Conservation (phyloP, 257 asterid genomes). For the Buddleja alternifolia region DNA sequence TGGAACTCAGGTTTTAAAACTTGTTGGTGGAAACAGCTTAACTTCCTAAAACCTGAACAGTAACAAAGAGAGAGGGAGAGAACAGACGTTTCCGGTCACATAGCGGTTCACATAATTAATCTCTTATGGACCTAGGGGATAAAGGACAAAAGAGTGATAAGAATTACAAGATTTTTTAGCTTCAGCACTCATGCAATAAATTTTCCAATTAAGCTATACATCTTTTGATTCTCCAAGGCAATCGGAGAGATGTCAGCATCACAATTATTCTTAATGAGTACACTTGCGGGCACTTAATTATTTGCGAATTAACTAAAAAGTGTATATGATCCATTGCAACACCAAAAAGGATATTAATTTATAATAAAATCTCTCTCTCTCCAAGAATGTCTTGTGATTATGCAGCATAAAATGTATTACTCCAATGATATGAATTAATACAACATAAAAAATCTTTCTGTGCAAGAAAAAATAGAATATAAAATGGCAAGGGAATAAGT, state of each 20-base stretch:
- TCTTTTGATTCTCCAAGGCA: constrained; percentile 6
- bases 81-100: not conserved
- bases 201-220: not conserved
- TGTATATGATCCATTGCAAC: not conserved
- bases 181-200: constrained; percentile 10
- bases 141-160: not conserved
- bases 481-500: constrained; percentile 15
- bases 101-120: constrained; percentile 21
- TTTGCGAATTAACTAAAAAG: not conserved
- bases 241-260: constrained; percentile 1
- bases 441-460: not conserved
- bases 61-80: constrained; percentile 5
- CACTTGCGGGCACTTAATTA: not conserved
- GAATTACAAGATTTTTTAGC: constrained; percentile 12
- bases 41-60: constrained; percentile 13
- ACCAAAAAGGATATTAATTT: constrained; percentile 1
- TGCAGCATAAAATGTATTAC: not conserved
- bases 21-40: constrained; percentile 16
- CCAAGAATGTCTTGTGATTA: constrained; percentile 15
- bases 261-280: not conserved
- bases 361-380: constrained; percentile 2
- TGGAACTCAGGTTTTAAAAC: constrained; percentile 1
- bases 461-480: constrained; percentile 8
- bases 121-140: not conserved
- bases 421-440: not conserved